Base-by-base conservation (phyloP, 208 protist genomes). In the Spongospora subterranea region DNA sequence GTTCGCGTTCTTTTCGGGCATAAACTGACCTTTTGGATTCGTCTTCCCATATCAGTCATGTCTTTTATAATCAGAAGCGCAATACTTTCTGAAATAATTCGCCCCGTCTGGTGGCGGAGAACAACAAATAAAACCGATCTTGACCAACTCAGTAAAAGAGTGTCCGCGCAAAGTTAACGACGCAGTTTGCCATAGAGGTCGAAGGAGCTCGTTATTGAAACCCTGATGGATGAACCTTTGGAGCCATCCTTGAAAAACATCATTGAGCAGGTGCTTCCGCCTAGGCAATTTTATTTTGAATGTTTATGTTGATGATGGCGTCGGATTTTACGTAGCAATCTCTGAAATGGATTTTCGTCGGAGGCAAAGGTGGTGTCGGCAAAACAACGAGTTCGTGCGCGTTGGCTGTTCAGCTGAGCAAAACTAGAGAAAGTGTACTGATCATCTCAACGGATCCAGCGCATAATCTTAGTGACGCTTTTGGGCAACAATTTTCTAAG, bases 401-500 rank as follows among this genome's bases (percentile, higher is more conserved):
- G 0, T 90, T 99, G 40, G 96, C 97, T n/a, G 96, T 98, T 29
- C 92, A 95, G 38, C 93, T 99, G n/a, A 94, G 98, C 11, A 95
- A 96, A 45, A 95, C 95, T 0, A 93, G 97, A 32, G 88, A 96
- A 46, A 95, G 82, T 17, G 97, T 99, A 24, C 94, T 99, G 20
- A 91, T 99, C 17, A 97, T 99, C 45, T 99, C 98, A 0, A 99
- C 98, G 0, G 98, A 99, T 94, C 98, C 98, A 54, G 98, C 98
- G 20, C 98, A 99, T 95, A 99, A 99, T 93, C 92, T 99, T 17
- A 97, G 95, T 71, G 98, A 99, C 94, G 98, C 98, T 45, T 99
- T 99, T 91, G 93, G 95, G 64, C 98, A 99, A 93, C 95, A 98
- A 90, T 97, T 99, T 65, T 93, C 93, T 41, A 94, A 93, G 45